Base-by-base conservation (phyloP, 768 basidiomycete genomes). In the Pisolithus sp. region DNA sequence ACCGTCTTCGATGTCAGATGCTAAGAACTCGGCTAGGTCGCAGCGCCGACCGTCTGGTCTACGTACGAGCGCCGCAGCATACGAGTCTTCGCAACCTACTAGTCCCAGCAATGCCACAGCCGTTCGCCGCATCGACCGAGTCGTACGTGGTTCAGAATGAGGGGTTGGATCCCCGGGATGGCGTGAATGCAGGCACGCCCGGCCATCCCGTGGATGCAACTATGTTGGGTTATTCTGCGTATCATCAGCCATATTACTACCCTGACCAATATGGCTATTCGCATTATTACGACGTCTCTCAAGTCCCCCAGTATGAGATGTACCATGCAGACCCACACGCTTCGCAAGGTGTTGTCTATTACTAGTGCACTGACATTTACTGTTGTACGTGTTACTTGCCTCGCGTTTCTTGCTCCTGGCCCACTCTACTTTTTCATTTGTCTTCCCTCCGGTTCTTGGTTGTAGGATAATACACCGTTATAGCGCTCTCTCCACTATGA, bases 251-350 rank as follows among this genome's bases (percentile, higher is more conserved):
- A 38, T 86, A 86, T 71, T 89, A 85, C 66, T 86, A 83, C 65
- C 82, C 83, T 21, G 83, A 85, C 47, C 74, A 77, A 54, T 87
- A 87, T 48, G 74, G 71, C 59, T 88, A 87, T 65, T 71, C 78
- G 53, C 77, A 73, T 40, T 86, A 85, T 70, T 70, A 85, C 73
- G 86, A 86, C 66, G 75, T 81, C 77, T 74, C 82, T 41, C 83
- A 82, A 57, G 67, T 72, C 56, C 76, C 79, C 64, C 79, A 78
- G 59, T 87, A 86, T 68, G 85, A 85, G 57, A 74, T 79, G 76
- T 86, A 85, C 68, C 72, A 76, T 50, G 65, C 75, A 62, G 78
- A 81, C 59, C 76, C 68, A 31, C 67, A 73, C 51, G 56, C 71
- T 45, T 73, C 79, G 64, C 75, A 76, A 56, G 70, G 76, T 57